Conservation (phyloP, 2,329 filamentous ascomycete genomes). For the Parasarocladium wereldwijsianum region DNA sequence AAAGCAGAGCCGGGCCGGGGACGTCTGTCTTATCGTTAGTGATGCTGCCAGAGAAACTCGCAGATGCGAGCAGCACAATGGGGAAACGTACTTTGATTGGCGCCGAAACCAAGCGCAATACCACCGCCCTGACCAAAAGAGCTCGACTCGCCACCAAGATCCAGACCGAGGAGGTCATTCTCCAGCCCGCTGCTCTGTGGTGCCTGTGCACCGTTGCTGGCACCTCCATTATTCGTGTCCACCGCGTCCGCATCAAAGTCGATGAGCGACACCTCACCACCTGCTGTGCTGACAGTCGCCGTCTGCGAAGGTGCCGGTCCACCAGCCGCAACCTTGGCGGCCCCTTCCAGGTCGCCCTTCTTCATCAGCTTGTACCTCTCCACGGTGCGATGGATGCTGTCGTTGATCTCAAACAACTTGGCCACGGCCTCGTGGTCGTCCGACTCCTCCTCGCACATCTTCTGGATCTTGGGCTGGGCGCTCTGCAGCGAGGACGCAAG, state of each 20-base stretch:
- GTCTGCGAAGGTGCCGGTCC: conserved; percentile 39
- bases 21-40: conserved; percentile 33
- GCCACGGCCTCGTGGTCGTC: conserved; percentile 93
- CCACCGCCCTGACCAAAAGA: conserved; percentile 62
- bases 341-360: conserved; percentile 78
- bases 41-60: background rate
- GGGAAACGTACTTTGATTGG: conserved; percentile 45
- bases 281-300: conserved; percentile 36
- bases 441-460: conserved; percentile 98
- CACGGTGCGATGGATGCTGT: conserved; percentile 94
- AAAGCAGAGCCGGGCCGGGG: conserved; percentile 49
- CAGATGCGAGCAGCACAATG: too few species aligned
- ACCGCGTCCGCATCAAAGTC: conserved; percentile 62
- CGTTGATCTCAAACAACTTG: conserved; percentile 92
- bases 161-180: conserved; percentile 81
- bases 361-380: conserved; percentile 93
- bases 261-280: conserved; percentile 77
- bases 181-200: conserved; percentile 55
- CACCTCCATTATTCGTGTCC: conserved; percentile 34
- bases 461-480: conserved; percentile 96
- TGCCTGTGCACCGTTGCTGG: conserved; percentile 21
- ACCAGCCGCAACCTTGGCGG: conserved; percentile 70
- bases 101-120: conserved; percentile 69
- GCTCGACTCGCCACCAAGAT: conserved; percentile 48
- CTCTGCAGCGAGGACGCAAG: conserved; percentile 78